phyloP scores from a whole-genome alignment of 1,139 yeast genomes.

The Yamadazyma taylorii region DNA sequence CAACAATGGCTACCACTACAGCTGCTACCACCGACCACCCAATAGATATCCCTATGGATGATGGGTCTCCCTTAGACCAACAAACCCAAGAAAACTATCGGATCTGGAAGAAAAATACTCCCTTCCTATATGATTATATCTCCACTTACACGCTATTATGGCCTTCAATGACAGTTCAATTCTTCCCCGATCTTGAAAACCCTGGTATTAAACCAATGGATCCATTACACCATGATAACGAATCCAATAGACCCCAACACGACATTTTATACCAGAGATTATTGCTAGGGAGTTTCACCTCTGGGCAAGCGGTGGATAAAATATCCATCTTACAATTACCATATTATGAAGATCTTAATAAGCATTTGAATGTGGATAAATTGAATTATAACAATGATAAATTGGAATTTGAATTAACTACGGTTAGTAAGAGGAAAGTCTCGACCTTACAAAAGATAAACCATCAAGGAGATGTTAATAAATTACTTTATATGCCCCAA shows the following conservation, averaged over 20 bases:
- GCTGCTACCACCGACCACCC: neutral
- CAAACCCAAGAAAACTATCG: constrained; percentile 36
- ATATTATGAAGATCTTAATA: constrained; percentile 31
- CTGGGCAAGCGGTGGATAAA: constrained; percentile 43
- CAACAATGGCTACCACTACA: neutral
- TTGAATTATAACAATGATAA: constrained; percentile 41
- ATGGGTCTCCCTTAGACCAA: neutral
- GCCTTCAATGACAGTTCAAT: constrained; percentile 57
- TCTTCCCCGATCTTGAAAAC: constrained; percentile 52
- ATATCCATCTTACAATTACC: constrained; percentile 43
- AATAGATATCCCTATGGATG: neutral
- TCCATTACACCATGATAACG: constrained; percentile 3
- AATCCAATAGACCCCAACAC: constrained; percentile 5
- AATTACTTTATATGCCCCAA: constrained; percentile 43
- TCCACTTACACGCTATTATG: constrained; percentile 51
- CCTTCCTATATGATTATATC: constrained; percentile 50
- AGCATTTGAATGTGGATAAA: constrained; percentile 30
- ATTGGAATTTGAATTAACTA: constrained; percentile 40
- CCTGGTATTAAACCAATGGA: constrained; percentile 4
- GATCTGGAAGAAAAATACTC: constrained; percentile 57
- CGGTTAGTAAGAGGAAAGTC: constrained; percentile 28
- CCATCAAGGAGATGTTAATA: constrained; percentile 47
- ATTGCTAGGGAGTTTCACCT: constrained; percentile 43
- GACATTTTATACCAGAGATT: constrained; percentile 31
- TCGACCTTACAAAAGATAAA: constrained; percentile 40